Evolutionary conservation across 129 eudicot genomes (phyloP).

Genomic region (Flaveria linearis): DNA sequence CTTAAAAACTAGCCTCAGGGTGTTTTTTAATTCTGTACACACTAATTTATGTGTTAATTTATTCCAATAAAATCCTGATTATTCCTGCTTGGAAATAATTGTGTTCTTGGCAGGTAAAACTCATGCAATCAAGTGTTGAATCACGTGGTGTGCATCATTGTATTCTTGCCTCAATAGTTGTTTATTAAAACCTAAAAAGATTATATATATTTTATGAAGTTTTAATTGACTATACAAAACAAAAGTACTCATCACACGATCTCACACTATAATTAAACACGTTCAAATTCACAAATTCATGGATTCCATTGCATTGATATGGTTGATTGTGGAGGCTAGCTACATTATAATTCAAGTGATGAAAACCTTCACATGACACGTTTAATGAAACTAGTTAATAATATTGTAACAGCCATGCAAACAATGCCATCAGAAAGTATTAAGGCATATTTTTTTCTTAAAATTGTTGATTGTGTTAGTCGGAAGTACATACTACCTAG

Average conservation of each 20-base stretch:
- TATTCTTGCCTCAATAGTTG: conserved; percentile 11
- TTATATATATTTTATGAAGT: background rate
- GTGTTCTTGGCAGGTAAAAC: conserved; percentile 24
- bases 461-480: too few relatives aligned
- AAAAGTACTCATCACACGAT: conserved; percentile 27
- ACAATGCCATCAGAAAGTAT: too few relatives aligned
- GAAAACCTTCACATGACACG: background rate
- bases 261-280: background rate
- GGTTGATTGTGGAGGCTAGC: background rate
- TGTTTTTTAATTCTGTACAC: conserved; percentile 23
- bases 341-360: conserved; percentile 1
- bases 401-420: too few relatives aligned
- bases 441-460: too few relatives aligned
- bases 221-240: background rate
- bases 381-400: background rate
- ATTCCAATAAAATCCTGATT: conserved; percentile 22
- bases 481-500: too few relatives aligned
- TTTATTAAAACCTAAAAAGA: background rate
- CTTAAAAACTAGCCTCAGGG: conserved; percentile 13
- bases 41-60: conserved; percentile 20
- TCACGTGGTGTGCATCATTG: conserved; percentile 42
- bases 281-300: background rate
- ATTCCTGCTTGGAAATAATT: conserved; percentile 32
- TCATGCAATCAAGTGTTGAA: conserved; percentile 33
- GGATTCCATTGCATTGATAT: background rate